phyloP scores from a whole-genome alignment of 192 early-diverging fungal species.

The Coemansia sp. region DNA sequence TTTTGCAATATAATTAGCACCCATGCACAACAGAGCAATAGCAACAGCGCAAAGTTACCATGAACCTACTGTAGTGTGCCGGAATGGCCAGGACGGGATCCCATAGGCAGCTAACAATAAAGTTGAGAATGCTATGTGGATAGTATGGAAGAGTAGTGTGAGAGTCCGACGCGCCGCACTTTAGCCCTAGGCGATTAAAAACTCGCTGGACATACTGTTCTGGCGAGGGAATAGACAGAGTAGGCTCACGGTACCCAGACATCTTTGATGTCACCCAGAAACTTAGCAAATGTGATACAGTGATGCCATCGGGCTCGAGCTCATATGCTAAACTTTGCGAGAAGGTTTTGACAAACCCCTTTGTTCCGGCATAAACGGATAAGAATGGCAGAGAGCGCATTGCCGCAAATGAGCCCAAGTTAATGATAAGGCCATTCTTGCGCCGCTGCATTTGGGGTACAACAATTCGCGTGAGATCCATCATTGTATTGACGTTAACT shows the following conservation, averaged over 20 bases:
- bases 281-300: conserved; percentile 61
- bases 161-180: conserved; percentile 54
- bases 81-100: conserved; percentile 17
- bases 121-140: conserved; percentile 33
- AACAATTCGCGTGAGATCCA: conserved; percentile 75
- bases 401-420: conserved; percentile 86
- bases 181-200: conserved; percentile 63
- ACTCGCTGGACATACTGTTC: conserved; percentile 71
- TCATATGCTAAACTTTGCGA: conserved; percentile 41
- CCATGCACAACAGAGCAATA: neutral
- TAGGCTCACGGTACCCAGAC: conserved; percentile 79
- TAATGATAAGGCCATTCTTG: conserved; percentile 80
- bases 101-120: conserved; percentile 31
- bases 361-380: conserved; percentile 86
- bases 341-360: conserved; percentile 70
- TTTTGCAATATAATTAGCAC: neutral
- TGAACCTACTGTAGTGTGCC: conserved; percentile 27
- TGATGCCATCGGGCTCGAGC: conserved; percentile 27
- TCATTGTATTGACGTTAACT: conserved; percentile 77
- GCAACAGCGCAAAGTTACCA: neutral
- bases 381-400: conserved; percentile 75
- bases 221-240: conserved; percentile 67
- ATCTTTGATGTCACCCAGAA: conserved; percentile 89
- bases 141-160: conserved; percentile 34
- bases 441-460: conserved; percentile 73